Base-by-base conservation (phyloP, 352 stramenopile species). In the Phytophthora quininea region DNA sequence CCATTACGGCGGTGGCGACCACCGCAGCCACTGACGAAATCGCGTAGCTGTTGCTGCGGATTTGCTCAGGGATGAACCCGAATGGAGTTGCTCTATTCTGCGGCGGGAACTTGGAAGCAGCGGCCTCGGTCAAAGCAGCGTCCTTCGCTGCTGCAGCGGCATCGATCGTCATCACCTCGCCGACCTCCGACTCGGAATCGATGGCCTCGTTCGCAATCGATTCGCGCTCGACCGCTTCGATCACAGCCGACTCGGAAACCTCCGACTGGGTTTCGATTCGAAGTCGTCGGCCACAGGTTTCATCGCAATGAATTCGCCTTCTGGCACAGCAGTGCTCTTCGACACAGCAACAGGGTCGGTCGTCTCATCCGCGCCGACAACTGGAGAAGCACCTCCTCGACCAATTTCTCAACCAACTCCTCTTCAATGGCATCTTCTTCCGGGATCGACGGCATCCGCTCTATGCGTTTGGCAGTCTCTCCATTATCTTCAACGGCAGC, bases 101-200 rank as follows among this genome's bases (percentile, higher is more conserved):
- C 37, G 12, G 27, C 24, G 46, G 56, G n/a, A 54, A 67, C 7
- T 57, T 64, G 7, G 69, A 70, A 2, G 64, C 33, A 65, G 48
- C 48, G 37, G 56, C 38, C 32, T 58, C 51, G 30, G 7, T 19
- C 8, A 32, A 47, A 15, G 49, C 57, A 55, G 46, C 42, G 63
- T 71, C 64, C 47, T 73, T 67, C 59, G 69, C 64, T 50, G 55
- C 59, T 10, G 70, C 32, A 12, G 50, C 56, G 12, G 64, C 56
- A 33, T 77, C 60, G n/a, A 77, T 77, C 15, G 70, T 29, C 69
- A 74, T 77, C 0, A 61, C 69, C 57, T 77, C 69, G 3, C 67
- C 69, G 24, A 77, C 67, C 42, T 76, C 69, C 1, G 59, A 76
- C 37, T 73, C 58, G 9, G 54, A 50, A n/a, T 69, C 64, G 8